Evolutionary conservation across 345 rosid species (phyloP).

Genomic region (Cardamine occulta): DNA sequence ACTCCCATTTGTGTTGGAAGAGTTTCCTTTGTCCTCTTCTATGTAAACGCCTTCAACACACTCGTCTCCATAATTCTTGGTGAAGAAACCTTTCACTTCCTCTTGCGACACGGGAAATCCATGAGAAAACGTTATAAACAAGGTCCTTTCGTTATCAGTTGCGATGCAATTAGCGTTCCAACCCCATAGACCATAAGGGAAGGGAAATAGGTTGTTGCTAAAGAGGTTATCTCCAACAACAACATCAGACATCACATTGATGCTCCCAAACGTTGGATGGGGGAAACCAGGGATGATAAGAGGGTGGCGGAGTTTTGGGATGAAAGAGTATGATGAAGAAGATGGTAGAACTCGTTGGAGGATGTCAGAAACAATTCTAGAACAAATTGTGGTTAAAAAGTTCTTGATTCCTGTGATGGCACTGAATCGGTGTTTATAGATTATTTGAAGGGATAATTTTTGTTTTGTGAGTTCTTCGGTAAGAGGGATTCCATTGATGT

Average conservation of each 20-base stretch:
- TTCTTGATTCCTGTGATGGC: conserved; percentile 52
- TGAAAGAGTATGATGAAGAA: neutral
- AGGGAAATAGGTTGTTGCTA: neutral
- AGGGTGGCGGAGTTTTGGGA: neutral
- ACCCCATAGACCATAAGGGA: conserved; percentile 43
- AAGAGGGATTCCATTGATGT: conserved; percentile 26
- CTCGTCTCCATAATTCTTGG: conserved; percentile 29
- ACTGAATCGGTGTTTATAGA: conserved; percentile 38
- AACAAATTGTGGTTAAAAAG: conserved; percentile 47
- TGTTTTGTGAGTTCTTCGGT: conserved; percentile 33
- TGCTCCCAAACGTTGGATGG: conserved; percentile 48
- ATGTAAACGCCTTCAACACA: conserved; percentile 37
- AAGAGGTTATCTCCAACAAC: neutral
- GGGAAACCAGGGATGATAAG: conserved; percentile 52
- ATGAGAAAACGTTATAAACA: conserved; percentile 59
- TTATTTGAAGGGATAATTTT: conserved; percentile 31
- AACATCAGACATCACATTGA: conserved; percentile 25
- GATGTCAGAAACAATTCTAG: conserved; percentile 46
- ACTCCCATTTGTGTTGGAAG: neutral
- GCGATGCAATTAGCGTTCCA: conserved; percentile 43
- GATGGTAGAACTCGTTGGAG: conserved; percentile 16
- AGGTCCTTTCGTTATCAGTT: conserved; percentile 44
- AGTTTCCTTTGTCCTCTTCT: neutral
- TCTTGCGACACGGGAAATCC: conserved; percentile 51
- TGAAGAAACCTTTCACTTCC: conserved; percentile 45